Percentiles rank a stretch among this genome's conserved stretches.
phyloP scores from a whole-genome alignment of 352 stramenopile genomes.

The Phytopythium mirpurense region DNA sequence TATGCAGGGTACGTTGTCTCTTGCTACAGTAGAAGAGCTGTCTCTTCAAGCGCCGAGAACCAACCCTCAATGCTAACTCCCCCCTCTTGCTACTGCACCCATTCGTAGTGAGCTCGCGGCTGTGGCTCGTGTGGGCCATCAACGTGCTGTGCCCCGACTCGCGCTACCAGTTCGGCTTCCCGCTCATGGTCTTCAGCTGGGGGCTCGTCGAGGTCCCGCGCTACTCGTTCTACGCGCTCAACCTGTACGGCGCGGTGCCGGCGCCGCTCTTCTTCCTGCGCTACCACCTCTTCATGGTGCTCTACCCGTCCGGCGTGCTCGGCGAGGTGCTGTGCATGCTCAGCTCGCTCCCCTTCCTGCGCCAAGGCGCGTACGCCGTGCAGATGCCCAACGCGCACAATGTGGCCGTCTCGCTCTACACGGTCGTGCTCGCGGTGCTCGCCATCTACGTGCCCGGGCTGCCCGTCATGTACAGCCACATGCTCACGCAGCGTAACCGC shows the following conservation, averaged over 20 bases:
- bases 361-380: slow-evolving; percentile 61
- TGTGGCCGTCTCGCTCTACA: slow-evolving; percentile 66
- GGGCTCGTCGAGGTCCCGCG: slow-evolving; percentile 90
- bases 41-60: too few relatives aligned
- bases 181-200: slow-evolving; percentile 88
- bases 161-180: slow-evolving; percentile 79
- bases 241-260: slow-evolving; percentile 92
- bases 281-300: slow-evolving; percentile 97
- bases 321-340: slow-evolving; percentile 78
- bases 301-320: slow-evolving; percentile 97
- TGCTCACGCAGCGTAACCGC: slow-evolving; percentile 80
- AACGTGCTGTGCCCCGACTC: slow-evolving; percentile 81
- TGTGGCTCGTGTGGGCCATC: slow-evolving; percentile 94
- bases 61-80: too few relatives aligned
- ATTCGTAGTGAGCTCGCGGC: slow-evolving; percentile 74
- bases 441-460: slow-evolving; percentile 73
- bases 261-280: slow-evolving; percentile 96
- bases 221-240: slow-evolving; percentile 97
- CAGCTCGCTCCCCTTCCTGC: slow-evolving; percentile 50
- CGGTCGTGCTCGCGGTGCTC: slow-evolving; percentile 62
- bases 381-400: slow-evolving; percentile 76
- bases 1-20: slow-evolving; percentile 69
- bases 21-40: neutral
- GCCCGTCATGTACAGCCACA: slow-evolving; percentile 83
- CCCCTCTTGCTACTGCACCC: too few relatives aligned